Evolutionary conservation across 2,329 filamentous ascomycete species (phyloP), one percentile per base, ranked within the genome.

Genomic region (Aspergillus hiratsukae): DNA sequence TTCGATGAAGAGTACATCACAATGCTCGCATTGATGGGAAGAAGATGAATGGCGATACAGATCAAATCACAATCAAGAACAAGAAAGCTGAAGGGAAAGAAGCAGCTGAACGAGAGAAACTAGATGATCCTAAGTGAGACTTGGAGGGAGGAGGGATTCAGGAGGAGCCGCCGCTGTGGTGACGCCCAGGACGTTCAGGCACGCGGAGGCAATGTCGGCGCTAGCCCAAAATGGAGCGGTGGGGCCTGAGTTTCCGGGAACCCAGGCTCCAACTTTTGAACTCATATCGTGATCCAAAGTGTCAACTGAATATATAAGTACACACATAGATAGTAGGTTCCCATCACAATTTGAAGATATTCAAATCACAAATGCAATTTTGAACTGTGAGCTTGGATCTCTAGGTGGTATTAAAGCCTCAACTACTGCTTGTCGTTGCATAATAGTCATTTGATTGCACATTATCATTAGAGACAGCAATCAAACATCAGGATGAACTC

Each of bases 1-100:
- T 89, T 95, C 64, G 90, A 89, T 73, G 88, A 90, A 64, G 91
- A 94, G 79, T 90, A 97, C 93, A 97, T 97, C 76, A 72, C 51
- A 55, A 58, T 58, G 58, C 57, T 64, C 52, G 63, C 68, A 72
- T 70, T 48, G 59, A 4, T 21, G 23, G 11, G 21, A 46, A 25
- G n/a, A n/a, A 4, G 23, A 25, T 6, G 21, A 25, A 14, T 17
- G n/a, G n/a, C n/a, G 23, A 14, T 46, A 46, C 23, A 46, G 21
- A 46, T 27, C 19, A 19, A 45, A 23, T 28, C 46, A 55, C 28
- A 17, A 53, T 41, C 40, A 46, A 10, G 40, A 46, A 23, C n/a
- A 19, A 50, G 25, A 21, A 21, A 19, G 41, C 11, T 11, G 40
- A 51, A 35, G 58, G 54, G 55, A 51, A 57, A 57, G 61, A 31